A percentile compares a stretch with the other conserved stretches of the same genome.
Evolutionary conservation across 1,284 basidiomycete species (phyloP).

Genomic region (Irpex lacteus): DNA sequence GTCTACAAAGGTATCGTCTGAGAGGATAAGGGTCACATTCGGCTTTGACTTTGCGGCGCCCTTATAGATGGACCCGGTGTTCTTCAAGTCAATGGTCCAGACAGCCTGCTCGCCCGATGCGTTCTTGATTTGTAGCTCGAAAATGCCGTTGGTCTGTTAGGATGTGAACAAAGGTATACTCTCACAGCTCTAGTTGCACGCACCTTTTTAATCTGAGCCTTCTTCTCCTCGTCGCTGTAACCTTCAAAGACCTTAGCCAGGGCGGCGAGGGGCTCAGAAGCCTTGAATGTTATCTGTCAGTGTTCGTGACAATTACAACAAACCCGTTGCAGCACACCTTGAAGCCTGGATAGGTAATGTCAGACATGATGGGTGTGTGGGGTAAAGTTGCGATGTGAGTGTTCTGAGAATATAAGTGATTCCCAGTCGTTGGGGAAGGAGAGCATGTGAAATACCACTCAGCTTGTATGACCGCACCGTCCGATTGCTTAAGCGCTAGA

Average conservation of each 20-base stretch:
- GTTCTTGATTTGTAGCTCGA: slow-evolving; percentile 87
- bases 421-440: not conserved
- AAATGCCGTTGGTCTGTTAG: slow-evolving; percentile 83
- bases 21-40: slow-evolving; percentile 76
- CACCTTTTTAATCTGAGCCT: slow-evolving; percentile 86
- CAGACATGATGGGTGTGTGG: slow-evolving; percentile 28
- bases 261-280: slow-evolving; percentile 66
- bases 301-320: not conserved
- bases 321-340: slow-evolving; percentile 23
- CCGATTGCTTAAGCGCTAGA: not conserved
- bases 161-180: not conserved
- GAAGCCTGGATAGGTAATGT: slow-evolving; percentile 36
- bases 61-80: slow-evolving; percentile 79
- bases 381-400: no score
- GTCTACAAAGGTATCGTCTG: slow-evolving; percentile 67
- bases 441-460: slow-evolving; percentile 3
- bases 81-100: slow-evolving; percentile 98
- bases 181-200: slow-evolving; percentile 1
- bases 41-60: slow-evolving; percentile 72
- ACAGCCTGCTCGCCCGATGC: slow-evolving; percentile 69
- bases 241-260: slow-evolving; percentile 64
- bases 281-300: slow-evolving; percentile 27
- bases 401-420: not conserved
- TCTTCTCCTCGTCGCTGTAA: slow-evolving; percentile 74
- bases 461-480: not conserved